Conservation (phyloP, 2,329 filamentous ascomycete genomes). For the Dothideomycetidae sp. region DNA sequence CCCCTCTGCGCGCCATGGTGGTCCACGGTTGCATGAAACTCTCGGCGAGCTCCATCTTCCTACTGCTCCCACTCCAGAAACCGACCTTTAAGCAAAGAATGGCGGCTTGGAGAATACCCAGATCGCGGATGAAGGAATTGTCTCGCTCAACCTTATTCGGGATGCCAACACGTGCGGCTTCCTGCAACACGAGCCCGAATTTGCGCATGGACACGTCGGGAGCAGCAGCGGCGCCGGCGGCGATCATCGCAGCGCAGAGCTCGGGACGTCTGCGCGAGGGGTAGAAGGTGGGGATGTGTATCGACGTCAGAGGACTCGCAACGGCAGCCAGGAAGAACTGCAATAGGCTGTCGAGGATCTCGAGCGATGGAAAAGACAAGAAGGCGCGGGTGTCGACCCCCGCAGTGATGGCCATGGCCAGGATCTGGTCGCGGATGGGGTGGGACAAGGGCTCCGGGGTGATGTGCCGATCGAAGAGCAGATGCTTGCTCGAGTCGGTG, state of each 20-base stretch:
- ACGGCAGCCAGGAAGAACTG: slow-evolving; percentile 44
- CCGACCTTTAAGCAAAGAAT: slow-evolving; percentile 39
- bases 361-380: slow-evolving; percentile 47
- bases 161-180: slow-evolving; percentile 30
- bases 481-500: slow-evolving; percentile 21
- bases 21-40: slow-evolving; percentile 41
- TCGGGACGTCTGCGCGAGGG: slow-evolving; percentile 43
- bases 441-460: slow-evolving; percentile 28
- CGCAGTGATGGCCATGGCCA: slow-evolving; percentile 49
- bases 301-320: slow-evolving; percentile 38
- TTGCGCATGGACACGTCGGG: slow-evolving; percentile 45
- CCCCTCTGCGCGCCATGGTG: slow-evolving; percentile 40
- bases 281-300: slow-evolving; percentile 47
- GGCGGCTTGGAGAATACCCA: slow-evolving; percentile 39
- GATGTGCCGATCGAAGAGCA: slow-evolving; percentile 28
- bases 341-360: slow-evolving; percentile 46
- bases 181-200: slow-evolving; percentile 42
- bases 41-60: slow-evolving; percentile 46
- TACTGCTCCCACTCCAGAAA: slow-evolving; percentile 44
- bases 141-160: slow-evolving; percentile 33
- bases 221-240: slow-evolving; percentile 46
- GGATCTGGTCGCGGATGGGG: slow-evolving; percentile 41
- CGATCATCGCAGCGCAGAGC: slow-evolving; percentile 45
- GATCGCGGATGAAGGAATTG: slow-evolving; percentile 36
- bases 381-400: slow-evolving; percentile 38